Conservation (phyloP, 257 asterid species). For the Echium plantagineum region DNA sequence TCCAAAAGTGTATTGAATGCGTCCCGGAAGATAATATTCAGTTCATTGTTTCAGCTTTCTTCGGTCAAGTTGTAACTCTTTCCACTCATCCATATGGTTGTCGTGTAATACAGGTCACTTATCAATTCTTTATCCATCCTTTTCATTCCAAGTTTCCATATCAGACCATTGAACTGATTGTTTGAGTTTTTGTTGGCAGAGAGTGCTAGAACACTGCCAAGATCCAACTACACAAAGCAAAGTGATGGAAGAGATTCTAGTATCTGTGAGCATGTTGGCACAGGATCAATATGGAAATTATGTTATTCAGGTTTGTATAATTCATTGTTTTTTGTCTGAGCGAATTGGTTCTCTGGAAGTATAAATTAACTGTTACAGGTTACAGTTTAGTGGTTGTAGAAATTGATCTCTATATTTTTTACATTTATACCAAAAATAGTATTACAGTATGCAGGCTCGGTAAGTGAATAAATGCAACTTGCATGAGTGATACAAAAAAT, state of each 20-base stretch:
- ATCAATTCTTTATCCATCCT: background rate
- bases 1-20: constrained; percentile 80
- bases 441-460: too few relatives aligned
- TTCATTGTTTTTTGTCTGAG: background rate
- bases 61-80: constrained; percentile 59
- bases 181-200: background rate
- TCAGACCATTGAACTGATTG: background rate
- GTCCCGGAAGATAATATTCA: constrained; percentile 51
- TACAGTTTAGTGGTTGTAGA: too few relatives aligned
- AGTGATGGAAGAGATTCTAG: constrained; percentile 14
- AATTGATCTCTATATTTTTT: too few relatives aligned
- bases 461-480: background rate
- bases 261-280: constrained; percentile 8
- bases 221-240: constrained; percentile 10
- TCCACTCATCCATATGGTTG: constrained; percentile 97
- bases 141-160: background rate
- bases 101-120: constrained; percentile 79
- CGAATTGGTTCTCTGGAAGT: background rate
- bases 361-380: background rate
- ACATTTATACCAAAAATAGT: too few relatives aligned
- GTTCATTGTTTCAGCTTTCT: constrained; percentile 65
- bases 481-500: too few relatives aligned
- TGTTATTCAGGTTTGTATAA: constrained; percentile 12
- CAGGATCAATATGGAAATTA: constrained; percentile 19
- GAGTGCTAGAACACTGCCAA: constrained; percentile 15